Conservation (phyloP, 768 basidiomycete genomes). For the Suillus lakei region DNA sequence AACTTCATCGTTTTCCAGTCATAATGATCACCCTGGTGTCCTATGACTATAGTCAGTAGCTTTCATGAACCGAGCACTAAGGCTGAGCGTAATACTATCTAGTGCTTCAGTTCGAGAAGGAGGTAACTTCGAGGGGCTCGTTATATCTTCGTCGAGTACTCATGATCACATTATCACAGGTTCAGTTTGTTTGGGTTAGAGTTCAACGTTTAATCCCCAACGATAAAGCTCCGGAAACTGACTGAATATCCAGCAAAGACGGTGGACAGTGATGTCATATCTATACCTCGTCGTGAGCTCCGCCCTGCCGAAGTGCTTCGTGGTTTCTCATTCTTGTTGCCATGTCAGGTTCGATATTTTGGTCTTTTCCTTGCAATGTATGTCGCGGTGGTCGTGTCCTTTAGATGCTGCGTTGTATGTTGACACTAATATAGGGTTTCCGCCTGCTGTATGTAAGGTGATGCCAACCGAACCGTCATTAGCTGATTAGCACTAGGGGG, state of each 20-base stretch:
- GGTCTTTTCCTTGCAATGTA: not conserved
- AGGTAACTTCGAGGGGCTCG: not conserved
- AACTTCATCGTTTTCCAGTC: not conserved
- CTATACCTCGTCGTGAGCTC: not conserved
- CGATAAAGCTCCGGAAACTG: not conserved
- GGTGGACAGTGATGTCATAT: not conserved
- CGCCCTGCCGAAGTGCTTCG: not conserved
- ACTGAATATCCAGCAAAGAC: not conserved
- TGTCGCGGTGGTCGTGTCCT: too few relatives aligned
- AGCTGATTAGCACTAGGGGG: not conserved
- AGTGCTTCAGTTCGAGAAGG: slow-evolving; percentile 3
- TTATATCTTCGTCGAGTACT: not conserved
- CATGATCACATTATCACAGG: not conserved
- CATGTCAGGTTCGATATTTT: slow-evolving; percentile 3
- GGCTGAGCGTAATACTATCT: not conserved
- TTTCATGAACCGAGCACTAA: not conserved
- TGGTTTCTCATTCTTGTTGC: not conserved
- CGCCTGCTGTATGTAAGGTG: not conserved
- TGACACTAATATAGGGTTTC: not conserved
- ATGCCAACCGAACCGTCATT: not conserved
- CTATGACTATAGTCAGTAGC: slow-evolving; percentile 1
- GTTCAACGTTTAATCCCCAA: not conserved
- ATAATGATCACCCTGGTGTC: not conserved
- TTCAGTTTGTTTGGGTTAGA: slow-evolving; percentile 3
- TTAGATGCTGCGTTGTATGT: not conserved